Evolutionary conservation across 495 filamentous ascomycete species (phyloP), one percentile per base, ranked within the genome.

Genomic region (Penicillium macrosclerotiorum): DNA sequence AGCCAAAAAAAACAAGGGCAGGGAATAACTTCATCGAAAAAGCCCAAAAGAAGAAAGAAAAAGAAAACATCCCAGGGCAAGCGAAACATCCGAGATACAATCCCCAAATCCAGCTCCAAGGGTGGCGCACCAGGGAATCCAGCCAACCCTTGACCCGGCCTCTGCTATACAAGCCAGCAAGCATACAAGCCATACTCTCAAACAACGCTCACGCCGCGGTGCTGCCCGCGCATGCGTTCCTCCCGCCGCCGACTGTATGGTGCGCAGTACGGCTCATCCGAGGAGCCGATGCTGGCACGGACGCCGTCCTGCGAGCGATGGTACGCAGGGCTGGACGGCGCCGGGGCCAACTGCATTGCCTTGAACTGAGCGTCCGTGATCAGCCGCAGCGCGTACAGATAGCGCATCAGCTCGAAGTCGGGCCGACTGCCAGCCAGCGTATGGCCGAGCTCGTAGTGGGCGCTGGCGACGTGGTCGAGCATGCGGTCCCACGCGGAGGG

Each of bases 281-380:
- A 56, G 8, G 68, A 73, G 0, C 71, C 71, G 30, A 74, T 65
- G 42, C 59, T 73, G 13, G 63, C 68, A 23, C 71, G 56, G 3
- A 72, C 61, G 0, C 68, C 53, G 30, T 74, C 71, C 48, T 69
- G 69, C 35, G 65, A 67, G 18, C 54, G 65, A 49, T 69, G 69
- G 62, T 73, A 73, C 9, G 64, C 71, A 5, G 71, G 69, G 42
- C 71, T 73, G 5, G 66, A 68, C 32, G 69, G 64, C 23, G 66
- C 60, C 1, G 69, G 69, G 35, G 64, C 62, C 32, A 73, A 55
- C 48, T 75, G 71, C 57, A 71, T 65, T 5, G 61, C 64, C 47
- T 73, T 75, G 41, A 73, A 71, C 51, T 75, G 69, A 4, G 70
- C 71, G 23, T 69, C 71, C 12, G 64, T 64, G 49, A 75, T 75